Percentiles rank a stretch among this genome's conserved stretches.
These are phyloP conservation scores for Annona squamosa DNA, from an alignment of 164 flowering plant species.

Conservation along the genomic window DNA sequence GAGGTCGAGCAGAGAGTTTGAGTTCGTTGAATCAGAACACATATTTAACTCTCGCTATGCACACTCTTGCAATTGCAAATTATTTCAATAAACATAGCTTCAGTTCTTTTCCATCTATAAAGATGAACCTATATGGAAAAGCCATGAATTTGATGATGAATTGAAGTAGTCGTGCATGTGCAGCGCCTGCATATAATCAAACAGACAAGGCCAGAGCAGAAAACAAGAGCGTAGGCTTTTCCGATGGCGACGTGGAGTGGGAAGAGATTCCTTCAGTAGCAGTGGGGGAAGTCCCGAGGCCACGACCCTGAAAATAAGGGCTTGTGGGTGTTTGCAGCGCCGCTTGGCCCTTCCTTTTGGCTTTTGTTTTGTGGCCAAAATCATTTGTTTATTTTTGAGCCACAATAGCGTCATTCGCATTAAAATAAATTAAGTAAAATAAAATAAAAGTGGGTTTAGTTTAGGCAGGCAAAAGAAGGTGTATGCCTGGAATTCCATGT, in stretches of 20 bases:
- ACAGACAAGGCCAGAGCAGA: background rate
- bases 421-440: background rate
- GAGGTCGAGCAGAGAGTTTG: too few species aligned
- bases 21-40: too few species aligned
- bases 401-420: slow-evolving; percentile 4
- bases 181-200: background rate
- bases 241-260: slow-evolving; percentile 21
- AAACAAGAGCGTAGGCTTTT: background rate
- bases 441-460: slow-evolving; percentile 3
- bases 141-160: too few species aligned
- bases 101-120: too few species aligned
- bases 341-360: slow-evolving; percentile 29
- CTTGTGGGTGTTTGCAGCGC: slow-evolving; percentile 14
- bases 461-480: slow-evolving; percentile 4
- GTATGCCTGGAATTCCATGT: slow-evolving; percentile 22
- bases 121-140: too few species aligned
- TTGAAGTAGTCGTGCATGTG: too few species aligned
- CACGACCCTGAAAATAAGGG: slow-evolving; percentile 44
- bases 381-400: background rate
- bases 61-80: too few species aligned
- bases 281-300: slow-evolving; percentile 38
- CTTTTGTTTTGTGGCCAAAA: slow-evolving; percentile 7
- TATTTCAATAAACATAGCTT: too few species aligned
- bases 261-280: slow-evolving; percentile 28
- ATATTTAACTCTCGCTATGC: too few species aligned